A percentile compares a stretch with the other conserved stretches of the same genome.
Conservation (phyloP, 2,329 filamentous ascomycete genomes). For the Aureobasidium pullulans region DNA sequence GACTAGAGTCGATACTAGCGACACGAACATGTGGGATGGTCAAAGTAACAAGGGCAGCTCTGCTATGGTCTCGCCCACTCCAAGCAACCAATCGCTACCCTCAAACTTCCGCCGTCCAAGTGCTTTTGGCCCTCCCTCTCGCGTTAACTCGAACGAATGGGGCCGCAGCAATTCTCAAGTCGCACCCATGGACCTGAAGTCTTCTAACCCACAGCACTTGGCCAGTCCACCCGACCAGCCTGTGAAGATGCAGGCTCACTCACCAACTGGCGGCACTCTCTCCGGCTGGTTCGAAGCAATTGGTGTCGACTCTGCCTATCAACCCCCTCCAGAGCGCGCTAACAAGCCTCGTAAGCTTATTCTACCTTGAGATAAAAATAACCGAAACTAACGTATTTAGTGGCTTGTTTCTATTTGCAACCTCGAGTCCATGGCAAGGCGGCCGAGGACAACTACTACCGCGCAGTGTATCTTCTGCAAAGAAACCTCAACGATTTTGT, state of each 20-base stretch:
- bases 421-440: conserved; percentile 43
- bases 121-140: conserved; percentile 35
- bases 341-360: conserved; percentile 55
- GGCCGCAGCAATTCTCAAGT: conserved; percentile 45
- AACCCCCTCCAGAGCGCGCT: conserved; percentile 64
- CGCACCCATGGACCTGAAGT: conserved; percentile 42
- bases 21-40: conserved; percentile 43
- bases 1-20: conserved; percentile 41
- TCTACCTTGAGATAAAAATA: conserved; percentile 3
- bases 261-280: conserved; percentile 56
- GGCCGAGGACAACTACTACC: conserved; percentile 58
- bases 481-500: conserved; percentile 70
- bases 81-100: conserved; percentile 39
- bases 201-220: conserved; percentile 30
- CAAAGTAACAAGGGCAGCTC: conserved; percentile 50
- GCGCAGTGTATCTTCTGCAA: conserved; percentile 76
- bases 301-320: conserved; percentile 80
- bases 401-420: conserved; percentile 85
- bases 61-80: conserved; percentile 44
- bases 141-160: conserved; percentile 40
- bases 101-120: conserved; percentile 40
- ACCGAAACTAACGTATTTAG: conserved; percentile 31
- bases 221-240: conserved; percentile 43
- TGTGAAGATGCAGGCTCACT: conserved; percentile 50
- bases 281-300: conserved; percentile 85